Evolutionary conservation across 768 basidiomycete species (phyloP).

Genomic region (Boletus tomentosulus): DNA sequence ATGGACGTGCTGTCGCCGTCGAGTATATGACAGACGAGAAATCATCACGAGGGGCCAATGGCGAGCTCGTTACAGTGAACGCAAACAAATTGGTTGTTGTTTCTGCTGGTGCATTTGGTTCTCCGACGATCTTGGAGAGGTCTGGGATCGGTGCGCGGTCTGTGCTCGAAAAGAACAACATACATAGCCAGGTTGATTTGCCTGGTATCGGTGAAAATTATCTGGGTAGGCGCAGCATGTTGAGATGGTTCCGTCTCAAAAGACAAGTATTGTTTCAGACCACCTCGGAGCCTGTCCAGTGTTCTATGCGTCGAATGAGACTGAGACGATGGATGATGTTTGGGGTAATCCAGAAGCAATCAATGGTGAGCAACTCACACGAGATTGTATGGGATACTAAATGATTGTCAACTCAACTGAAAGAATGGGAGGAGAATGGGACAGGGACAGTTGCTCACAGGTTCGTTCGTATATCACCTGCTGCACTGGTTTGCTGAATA

Average conservation of each 20-base stretch:
- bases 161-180: constrained; percentile 43
- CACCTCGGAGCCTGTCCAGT: constrained; percentile 18
- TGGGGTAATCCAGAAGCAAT: constrained; percentile 34
- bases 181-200: constrained; percentile 54
- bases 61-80: constrained; percentile 13
- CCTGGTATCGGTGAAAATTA: constrained; percentile 77
- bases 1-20: constrained; percentile 36
- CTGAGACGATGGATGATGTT: constrained; percentile 46
- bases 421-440: constrained; percentile 35
- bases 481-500: neutral
- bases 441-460: constrained; percentile 51
- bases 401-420: constrained; percentile 20
- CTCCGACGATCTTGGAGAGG: constrained; percentile 52
- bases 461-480: constrained; percentile 28
- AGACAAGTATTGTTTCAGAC: constrained; percentile 16
- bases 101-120: constrained; percentile 52
- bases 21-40: constrained; percentile 31
- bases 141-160: constrained; percentile 63
- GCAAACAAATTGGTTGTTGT: constrained; percentile 44
- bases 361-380: constrained; percentile 29
- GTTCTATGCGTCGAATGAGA: constrained; percentile 36
- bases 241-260: neutral
- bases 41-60: neutral
- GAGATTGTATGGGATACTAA: neutral
- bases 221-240: constrained; percentile 33